Evolutionary conservation across 192 early-diverging fungal genomes (phyloP).

Genomic region (Backusella westeae): DNA sequence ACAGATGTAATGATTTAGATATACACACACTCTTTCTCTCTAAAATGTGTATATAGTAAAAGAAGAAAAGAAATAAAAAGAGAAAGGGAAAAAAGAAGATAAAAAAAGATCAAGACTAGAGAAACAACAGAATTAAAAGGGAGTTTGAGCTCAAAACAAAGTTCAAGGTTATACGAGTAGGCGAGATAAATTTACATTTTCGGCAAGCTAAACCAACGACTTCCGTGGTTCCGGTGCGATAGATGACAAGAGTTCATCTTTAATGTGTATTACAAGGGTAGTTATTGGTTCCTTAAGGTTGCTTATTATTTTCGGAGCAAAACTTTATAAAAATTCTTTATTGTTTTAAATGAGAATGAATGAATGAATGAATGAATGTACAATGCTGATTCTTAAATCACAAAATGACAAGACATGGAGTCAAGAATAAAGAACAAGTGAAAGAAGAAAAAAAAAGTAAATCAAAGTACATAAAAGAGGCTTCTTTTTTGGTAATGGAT

Average conservation of each 20-base stretch:
- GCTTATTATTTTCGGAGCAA: neutral
- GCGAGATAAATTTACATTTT: slow-evolving; percentile 5
- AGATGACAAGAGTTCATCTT: neutral
- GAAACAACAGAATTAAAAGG: neutral
- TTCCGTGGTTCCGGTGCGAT: neutral
- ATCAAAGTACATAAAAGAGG: neutral
- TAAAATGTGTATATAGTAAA: neutral
- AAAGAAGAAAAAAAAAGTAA: neutral
- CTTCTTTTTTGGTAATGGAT: neutral
- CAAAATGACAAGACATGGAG: neutral
- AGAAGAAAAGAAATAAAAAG: neutral
- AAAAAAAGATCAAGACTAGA: neutral
- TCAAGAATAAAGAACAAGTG: neutral
- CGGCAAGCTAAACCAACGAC: slow-evolving; percentile 9
- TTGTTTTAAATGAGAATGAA: neutral
- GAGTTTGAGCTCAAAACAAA: neutral
- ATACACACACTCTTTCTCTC: neutral
- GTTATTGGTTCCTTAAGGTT: neutral
- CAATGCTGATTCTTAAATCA: neutral
- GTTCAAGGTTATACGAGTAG: neutral
- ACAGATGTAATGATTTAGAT: neutral
- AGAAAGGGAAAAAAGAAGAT: neutral
- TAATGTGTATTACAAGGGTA: neutral
- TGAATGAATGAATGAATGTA: neutral
- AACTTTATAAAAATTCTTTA: neutral